These are phyloP conservation scores for Neurospora sp. DNA, from an alignment of 495 filamentous ascomycete species.

Conservation along the genomic window DNA sequence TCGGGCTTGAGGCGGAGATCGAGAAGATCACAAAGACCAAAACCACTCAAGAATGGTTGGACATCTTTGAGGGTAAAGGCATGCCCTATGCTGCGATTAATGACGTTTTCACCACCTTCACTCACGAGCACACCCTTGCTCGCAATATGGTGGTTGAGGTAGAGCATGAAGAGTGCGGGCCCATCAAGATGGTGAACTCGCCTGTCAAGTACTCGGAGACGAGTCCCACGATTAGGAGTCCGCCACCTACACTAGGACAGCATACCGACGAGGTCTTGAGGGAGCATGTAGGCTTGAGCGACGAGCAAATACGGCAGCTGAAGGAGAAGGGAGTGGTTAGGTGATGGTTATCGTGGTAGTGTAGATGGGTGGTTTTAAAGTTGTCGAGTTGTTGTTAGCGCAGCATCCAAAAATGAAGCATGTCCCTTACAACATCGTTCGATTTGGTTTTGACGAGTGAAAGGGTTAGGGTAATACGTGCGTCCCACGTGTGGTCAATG, in stretches of 20 bases:
- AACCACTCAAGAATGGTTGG: slow-evolving; percentile 84
- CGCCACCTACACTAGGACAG: slow-evolving; percentile 81
- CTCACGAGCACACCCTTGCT: slow-evolving; percentile 77
- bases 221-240: slow-evolving; percentile 61
- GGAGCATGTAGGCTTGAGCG: slow-evolving; percentile 53
- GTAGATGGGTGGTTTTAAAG: neutral
- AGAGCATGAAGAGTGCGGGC: slow-evolving; percentile 71
- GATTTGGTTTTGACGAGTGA: slow-evolving; percentile 23
- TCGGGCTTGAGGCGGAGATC: slow-evolving; percentile 65
- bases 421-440: slow-evolving; percentile 38
- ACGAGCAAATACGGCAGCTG: slow-evolving; percentile 50
- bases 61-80: slow-evolving; percentile 76
- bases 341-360: slow-evolving; percentile 22
- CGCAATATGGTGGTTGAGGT: slow-evolving; percentile 82
- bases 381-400: neutral
- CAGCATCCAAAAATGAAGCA: slow-evolving; percentile 35
- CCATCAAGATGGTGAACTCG: slow-evolving; percentile 85
- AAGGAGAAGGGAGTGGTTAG: slow-evolving; percentile 60
- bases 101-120: slow-evolving; percentile 73
- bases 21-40: slow-evolving; percentile 61
- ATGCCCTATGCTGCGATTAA: slow-evolving; percentile 96
- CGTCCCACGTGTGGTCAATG: slow-evolving; percentile 8
- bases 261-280: slow-evolving; percentile 81
- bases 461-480: slow-evolving; percentile 3
- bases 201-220: slow-evolving; percentile 90